Evolutionary conservation across 768 basidiomycete species (phyloP), one percentile per base, ranked within the genome.

Genomic region (Suillus variegatus): DNA sequence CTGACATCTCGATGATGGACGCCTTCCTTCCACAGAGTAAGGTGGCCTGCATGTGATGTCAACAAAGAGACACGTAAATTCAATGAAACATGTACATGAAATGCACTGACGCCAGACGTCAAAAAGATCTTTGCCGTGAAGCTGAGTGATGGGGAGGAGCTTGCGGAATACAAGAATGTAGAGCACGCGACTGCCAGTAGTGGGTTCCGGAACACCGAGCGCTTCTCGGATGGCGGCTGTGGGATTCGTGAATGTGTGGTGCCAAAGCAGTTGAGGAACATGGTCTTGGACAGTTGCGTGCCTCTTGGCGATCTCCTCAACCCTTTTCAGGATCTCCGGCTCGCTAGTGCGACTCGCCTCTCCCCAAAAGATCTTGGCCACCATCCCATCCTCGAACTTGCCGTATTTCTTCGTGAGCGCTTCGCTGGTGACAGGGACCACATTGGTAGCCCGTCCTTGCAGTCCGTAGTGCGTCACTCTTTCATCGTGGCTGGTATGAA

Each of bases 391-490:
- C 47, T 49, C 13, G 47, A 49, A 1, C 13, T 25, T 49, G 0
- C 13, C 12, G 46, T 47, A 47, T 47, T 47, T 47, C n/a, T 22
- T 47, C n/a, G 46, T 0, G 10, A 62, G 36, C 3, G 25, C 43
- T 40, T 52, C 16, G 25, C 46, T 36, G 8, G 61, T 52, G 41
- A 62, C 35, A 32, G 32, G 22, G 18, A 52, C 35, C 7, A 62
- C 61, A 38, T 62, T 55, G 46, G 47, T 62, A 2, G 61, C 46
- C 12, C 49, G 35, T 20, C 61, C 46, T 38, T 51, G 41, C 2
- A 62, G 12, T 20, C 61, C 47, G 38, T 49, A 54, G 32, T 62
- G 41, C n/a, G 25, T 62, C 18, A 40, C 60, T 38, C 36, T 36
- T 13, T 56, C 55, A 6, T 38, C n/a, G 55, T 36, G 20, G n/a